These are phyloP conservation scores for Aspergillus campestris DNA, from an alignment of 495 filamentous ascomycete genomes.

Conservation along the genomic window DNA sequence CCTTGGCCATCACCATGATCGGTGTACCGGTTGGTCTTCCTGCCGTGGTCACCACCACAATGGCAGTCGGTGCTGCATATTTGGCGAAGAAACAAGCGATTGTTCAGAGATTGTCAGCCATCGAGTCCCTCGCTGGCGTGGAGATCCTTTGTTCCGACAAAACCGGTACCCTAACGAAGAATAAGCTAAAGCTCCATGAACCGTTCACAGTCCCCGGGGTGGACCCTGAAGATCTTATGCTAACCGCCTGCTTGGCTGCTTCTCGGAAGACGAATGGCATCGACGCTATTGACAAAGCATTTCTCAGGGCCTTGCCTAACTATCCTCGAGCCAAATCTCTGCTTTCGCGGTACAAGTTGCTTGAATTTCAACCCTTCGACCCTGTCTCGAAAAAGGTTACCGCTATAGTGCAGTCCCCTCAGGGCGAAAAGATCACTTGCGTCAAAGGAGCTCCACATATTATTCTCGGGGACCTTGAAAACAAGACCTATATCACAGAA, in stretches of 20 bases:
- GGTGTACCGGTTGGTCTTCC: constrained; percentile 94
- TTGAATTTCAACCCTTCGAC: constrained; percentile 84
- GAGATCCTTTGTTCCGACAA: constrained; percentile 97
- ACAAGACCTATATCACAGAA: constrained; percentile 66
- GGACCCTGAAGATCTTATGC: constrained; percentile 75
- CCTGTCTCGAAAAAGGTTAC: constrained; percentile 90
- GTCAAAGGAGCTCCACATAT: constrained; percentile 87
- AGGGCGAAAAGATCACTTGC: constrained; percentile 74
- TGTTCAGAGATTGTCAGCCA: constrained; percentile 87
- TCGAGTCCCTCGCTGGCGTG: constrained; percentile 88
- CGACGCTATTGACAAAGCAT: constrained; percentile 91
- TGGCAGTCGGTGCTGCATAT: constrained; percentile 90
- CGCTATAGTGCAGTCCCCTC: constrained; percentile 70
- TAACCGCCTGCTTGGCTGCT: constrained; percentile 83
- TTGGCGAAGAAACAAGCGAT: constrained; percentile 87
- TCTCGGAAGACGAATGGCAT: constrained; percentile 92
- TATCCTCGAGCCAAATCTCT: constrained; percentile 72
- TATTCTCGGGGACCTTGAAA: constrained; percentile 74
- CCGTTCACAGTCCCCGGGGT: constrained; percentile 76
- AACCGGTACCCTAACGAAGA: constrained; percentile 79
- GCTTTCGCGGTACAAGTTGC: constrained; percentile 65
- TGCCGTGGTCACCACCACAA: constrained; percentile 90
- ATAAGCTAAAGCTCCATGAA: constrained; percentile 79
- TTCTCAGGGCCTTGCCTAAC: constrained; percentile 70
- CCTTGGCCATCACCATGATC: constrained; percentile 76